A percentile compares a stretch with the other conserved stretches of the same genome.
Evolutionary conservation across 148 eudicot species (phyloP).

Genomic region (Cornus suecica): DNA sequence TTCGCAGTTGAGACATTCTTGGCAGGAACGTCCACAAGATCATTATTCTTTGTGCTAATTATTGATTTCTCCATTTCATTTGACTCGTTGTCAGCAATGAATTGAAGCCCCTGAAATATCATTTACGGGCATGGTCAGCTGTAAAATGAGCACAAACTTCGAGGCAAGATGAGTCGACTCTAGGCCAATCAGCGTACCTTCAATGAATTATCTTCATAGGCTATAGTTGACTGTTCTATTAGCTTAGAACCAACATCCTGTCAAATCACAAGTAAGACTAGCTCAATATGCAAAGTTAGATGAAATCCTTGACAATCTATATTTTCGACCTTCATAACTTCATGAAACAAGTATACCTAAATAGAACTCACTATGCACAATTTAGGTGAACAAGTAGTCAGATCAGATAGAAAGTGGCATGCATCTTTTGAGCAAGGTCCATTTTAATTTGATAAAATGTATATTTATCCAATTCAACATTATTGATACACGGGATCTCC

Average conservation of each 20-base stretch:
- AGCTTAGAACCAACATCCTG: slow-evolving; percentile 60
- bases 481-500: background rate
- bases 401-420: background rate
- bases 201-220: slow-evolving; percentile 43
- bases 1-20: slow-evolving; percentile 32
- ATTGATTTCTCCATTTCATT: slow-evolving; percentile 32
- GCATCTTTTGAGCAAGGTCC: background rate
- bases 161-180: background rate
- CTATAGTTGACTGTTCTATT: slow-evolving; percentile 37
- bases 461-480: background rate
- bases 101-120: slow-evolving; percentile 68
- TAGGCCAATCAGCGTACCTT: slow-evolving; percentile 44
- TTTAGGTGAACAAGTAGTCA: background rate
- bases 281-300: background rate
- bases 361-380: background rate
- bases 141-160: background rate
- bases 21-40: slow-evolving; percentile 26
- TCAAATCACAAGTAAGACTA: slow-evolving; percentile 8
- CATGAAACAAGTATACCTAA: background rate
- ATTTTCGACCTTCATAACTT: background rate
- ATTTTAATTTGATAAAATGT: background rate
- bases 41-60: slow-evolving; percentile 22
- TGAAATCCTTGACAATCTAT: background rate
- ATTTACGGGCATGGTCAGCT: slow-evolving; percentile 18
- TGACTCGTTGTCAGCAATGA: slow-evolving; percentile 46